phyloP scores from a whole-genome alignment of 257 asterid species.

The Cruciata laevipes region DNA sequence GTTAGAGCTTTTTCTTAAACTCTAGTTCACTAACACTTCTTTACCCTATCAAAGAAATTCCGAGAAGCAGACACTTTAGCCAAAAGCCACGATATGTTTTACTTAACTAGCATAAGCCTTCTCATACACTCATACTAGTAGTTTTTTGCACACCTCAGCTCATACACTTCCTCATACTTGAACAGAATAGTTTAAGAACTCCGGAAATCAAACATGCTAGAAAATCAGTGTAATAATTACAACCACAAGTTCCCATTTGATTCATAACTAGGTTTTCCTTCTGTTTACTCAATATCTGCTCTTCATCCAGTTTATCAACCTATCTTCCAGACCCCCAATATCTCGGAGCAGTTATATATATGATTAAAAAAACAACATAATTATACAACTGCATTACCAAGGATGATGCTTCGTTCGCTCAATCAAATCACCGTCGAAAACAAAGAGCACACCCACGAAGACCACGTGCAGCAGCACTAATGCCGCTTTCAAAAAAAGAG shows the following conservation, averaged over 20 bases:
- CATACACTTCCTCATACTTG: neutral
- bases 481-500: conserved; percentile 54
- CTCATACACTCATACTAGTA: neutral
- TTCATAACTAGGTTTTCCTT: neutral
- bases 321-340: neutral
- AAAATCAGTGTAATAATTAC: conserved; percentile 2
- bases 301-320: neutral
- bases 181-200: neutral
- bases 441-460: conserved; percentile 45
- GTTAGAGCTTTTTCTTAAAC: neutral
- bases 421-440: conserved; percentile 62
- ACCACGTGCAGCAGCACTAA: conserved; percentile 82
- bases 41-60: too few relatives aligned
- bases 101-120: neutral
- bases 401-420: conserved; percentile 53
- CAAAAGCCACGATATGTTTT: neutral
- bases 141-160: neutral
- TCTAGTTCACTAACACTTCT: neutral
- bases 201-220: neutral
- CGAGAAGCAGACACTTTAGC: neutral
- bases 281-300: neutral
- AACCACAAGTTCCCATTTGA: neutral
- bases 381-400: conserved; percentile 39
- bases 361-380: neutral
- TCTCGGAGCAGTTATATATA: neutral